Percentiles rank a stretch among this genome's conserved stretches.
Conservation (phyloP, 805 yeast species). For the Candida ponderosae region DNA sequence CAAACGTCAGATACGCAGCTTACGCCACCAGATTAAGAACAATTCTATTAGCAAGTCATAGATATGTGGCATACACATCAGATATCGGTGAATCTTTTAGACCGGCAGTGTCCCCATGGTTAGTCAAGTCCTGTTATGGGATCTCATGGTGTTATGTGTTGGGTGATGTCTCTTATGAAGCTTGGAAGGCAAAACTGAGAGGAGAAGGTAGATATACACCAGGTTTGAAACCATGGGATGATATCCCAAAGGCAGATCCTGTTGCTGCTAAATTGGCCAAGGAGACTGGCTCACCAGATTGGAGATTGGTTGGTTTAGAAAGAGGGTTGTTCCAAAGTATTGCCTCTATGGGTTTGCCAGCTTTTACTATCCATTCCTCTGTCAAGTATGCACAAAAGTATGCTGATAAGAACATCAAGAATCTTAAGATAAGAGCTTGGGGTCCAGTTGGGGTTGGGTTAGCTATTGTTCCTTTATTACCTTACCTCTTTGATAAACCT, state of each 20-base stretch:
- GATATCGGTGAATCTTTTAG: conserved; percentile 84
- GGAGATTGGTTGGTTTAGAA: conserved; percentile 57
- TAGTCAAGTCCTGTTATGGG: conserved; percentile 64
- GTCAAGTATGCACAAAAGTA: conserved; percentile 62
- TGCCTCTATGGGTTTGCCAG: conserved; percentile 85
- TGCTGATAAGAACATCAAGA: conserved; percentile 45
- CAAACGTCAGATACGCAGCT: conserved; percentile 66
- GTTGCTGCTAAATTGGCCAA: conserved; percentile 27
- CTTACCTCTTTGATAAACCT: conserved; percentile 76
- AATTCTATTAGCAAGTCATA: conserved; percentile 61
- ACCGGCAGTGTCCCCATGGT: conserved; percentile 64
- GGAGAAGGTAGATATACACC: conserved; percentile 56
- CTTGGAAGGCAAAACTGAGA: conserved; percentile 64
- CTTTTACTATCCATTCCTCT: conserved; percentile 72
- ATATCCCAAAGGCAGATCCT: conserved; percentile 31
- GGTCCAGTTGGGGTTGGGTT: conserved; percentile 80
- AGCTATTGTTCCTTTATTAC: conserved; percentile 69
- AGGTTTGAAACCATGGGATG: conserved; percentile 64
- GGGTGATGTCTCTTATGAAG: conserved; percentile 67
- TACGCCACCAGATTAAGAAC: conserved; percentile 72
- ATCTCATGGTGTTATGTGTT: conserved; percentile 69
- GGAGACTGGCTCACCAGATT: conserved; percentile 45
- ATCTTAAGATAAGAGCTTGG: conserved; percentile 42
- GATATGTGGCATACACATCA: conserved; percentile 81
- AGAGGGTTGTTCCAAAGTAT: conserved; percentile 75